A percentile compares a stretch with the other conserved stretches of the same genome.
phyloP scores from a whole-genome alignment of 306 rosid genomes.

The Castanea crenata region DNA sequence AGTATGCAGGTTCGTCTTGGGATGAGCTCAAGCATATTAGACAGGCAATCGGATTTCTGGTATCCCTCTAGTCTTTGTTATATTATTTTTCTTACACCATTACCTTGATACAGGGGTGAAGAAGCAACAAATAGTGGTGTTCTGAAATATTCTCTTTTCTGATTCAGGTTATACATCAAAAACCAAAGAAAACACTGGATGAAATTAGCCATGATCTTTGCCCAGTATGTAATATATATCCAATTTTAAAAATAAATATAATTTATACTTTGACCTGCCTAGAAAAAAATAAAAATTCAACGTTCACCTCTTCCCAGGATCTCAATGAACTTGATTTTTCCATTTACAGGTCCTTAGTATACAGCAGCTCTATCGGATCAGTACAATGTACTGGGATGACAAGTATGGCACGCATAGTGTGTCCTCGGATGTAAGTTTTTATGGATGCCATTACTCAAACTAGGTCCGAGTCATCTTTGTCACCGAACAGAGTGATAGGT shows the following conservation, averaged over 20 bases:
- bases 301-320: constrained; percentile 15
- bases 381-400: constrained; percentile 98
- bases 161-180: constrained; percentile 92
- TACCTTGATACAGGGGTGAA: constrained; percentile 14
- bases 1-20: constrained; percentile 88
- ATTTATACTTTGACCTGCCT: not conserved
- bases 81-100: constrained; percentile 8
- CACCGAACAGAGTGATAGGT: constrained; percentile 6
- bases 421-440: constrained; percentile 73
- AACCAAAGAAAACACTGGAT: constrained; percentile 91
- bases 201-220: constrained; percentile 95
- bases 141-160: constrained; percentile 23
- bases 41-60: constrained; percentile 99
- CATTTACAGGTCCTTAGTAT: constrained; percentile 82
- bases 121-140: not conserved
- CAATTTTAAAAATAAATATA: not conserved
- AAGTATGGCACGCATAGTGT: constrained; percentile 45
- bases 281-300: not conserved
- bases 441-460: constrained; percentile 34
- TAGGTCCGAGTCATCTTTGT: constrained; percentile 33
- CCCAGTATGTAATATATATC: constrained; percentile 59
- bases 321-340: constrained; percentile 3
- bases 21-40: constrained; percentile 95
- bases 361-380: constrained; percentile 91
- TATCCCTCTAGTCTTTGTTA: constrained; percentile 27